Evolutionary conservation across 2,329 filamentous ascomycete species (phyloP), one percentile per base, ranked within the genome.

Genomic region (Lasiodiplodia theobromae): DNA sequence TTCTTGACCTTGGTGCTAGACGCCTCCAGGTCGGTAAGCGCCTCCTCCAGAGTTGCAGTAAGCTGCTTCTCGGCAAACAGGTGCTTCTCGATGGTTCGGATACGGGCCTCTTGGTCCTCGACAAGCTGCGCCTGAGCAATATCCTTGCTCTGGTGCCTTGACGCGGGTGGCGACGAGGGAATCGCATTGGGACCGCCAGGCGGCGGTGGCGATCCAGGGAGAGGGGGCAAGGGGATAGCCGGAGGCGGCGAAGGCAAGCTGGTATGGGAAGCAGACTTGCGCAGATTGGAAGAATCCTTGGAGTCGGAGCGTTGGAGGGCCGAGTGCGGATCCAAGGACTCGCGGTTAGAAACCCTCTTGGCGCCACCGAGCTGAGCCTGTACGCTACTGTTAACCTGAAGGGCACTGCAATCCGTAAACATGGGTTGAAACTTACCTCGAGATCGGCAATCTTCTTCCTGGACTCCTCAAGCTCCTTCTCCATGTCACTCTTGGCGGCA

Each of bases 31-130:
- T 99, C 96, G 2, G 93, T 95, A 37, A 99, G 88, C 7, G 96
- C 96, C 81, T 98, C 95, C 80, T 99, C 96, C 49, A 99, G 87
- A 2, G 95, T 98, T 58, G 93, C 91, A 0, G 95, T 99, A 69
- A 99, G 89, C 79, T 98, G 95, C 78, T 97, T 97, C 85, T 99
- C 96, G 3, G 96, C 96, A 72, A 92, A 91, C 28, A 99, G 87
- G 77, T 98, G 94, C 84, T 97, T 98, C 85, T 99, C 95, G 71
- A 99, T 97, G 7, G 93, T 96, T 70, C 92, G 91, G 77, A 99
- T 96, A 71, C 94, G 94, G 53, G 93, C 92, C 78, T 99, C 96
- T 79, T 97, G 94, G 74, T 99, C 96, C 76, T 98, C 95, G 70
- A 95, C 89, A 72, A 97, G 87, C 75, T 97, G 94, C 62, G 90